phyloP scores from a whole-genome alignment of 176 grass and related monocot genomes.

The Triticum urartu region DNA sequence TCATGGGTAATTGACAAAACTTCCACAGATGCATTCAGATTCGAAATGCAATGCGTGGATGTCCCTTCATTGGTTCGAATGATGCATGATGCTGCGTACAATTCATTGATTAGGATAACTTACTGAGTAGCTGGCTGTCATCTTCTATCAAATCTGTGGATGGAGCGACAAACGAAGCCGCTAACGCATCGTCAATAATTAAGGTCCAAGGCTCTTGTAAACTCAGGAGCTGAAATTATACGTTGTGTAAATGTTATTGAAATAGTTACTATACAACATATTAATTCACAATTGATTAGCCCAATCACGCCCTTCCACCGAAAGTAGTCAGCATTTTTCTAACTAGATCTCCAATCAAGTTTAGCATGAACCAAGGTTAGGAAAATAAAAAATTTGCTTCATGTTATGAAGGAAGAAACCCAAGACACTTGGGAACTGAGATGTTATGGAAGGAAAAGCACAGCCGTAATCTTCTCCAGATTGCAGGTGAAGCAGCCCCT shows the following conservation, averaged over 20 bases:
- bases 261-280: neutral
- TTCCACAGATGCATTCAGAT: too few relatives aligned
- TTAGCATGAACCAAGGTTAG: too few relatives aligned
- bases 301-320: neutral
- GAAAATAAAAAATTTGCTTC: too few relatives aligned
- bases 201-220: slow-evolving; percentile 83
- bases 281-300: neutral
- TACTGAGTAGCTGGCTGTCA: slow-evolving; percentile 55
- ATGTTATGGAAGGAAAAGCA: too few relatives aligned
- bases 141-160: slow-evolving; percentile 65
- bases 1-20: neutral
- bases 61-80: neutral
- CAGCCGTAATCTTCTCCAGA: neutral
- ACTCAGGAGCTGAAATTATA: slow-evolving; percentile 58
- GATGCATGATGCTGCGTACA: too few relatives aligned
- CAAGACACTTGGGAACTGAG: too few relatives aligned
- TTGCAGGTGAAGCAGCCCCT: neutral
- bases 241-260: neutral
- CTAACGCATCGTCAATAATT: slow-evolving; percentile 88
- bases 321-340: too few relatives aligned
- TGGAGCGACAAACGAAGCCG: slow-evolving; percentile 80
- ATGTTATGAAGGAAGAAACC: too few relatives aligned
- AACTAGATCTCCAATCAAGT: too few relatives aligned
- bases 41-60: too few relatives aligned
- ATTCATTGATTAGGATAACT: too few relatives aligned